Evolutionary conservation across 257 asterid genomes (phyloP).

Genomic region (Solanum pinnatisectum): DNA sequence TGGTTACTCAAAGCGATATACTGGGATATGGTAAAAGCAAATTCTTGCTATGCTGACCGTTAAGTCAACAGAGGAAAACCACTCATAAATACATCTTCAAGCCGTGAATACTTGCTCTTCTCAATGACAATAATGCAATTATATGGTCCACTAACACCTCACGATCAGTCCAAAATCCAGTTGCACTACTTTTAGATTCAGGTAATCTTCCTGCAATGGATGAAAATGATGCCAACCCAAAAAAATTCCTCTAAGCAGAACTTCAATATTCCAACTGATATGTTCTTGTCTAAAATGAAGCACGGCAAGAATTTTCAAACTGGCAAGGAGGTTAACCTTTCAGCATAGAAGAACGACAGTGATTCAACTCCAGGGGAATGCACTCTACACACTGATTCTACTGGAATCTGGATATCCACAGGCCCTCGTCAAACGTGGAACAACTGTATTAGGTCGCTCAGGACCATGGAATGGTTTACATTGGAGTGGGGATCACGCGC

Average conservation of each 20-base stretch:
- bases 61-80: background rate
- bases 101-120: background rate
- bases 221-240: slow-evolving; percentile 6
- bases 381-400: slow-evolving; percentile 8
- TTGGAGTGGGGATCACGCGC: background rate
- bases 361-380: background rate
- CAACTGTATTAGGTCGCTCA: background rate
- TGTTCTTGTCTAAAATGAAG: slow-evolving; percentile 7
- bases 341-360: background rate
- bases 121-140: background rate
- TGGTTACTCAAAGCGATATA: background rate
- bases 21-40: slow-evolving; percentile 1
- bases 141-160: slow-evolving; percentile 21
- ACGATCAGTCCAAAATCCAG: background rate
- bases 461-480: slow-evolving; percentile 6
- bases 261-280: slow-evolving; percentile 15
- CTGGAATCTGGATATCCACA: slow-evolving; percentile 10
- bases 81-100: background rate
- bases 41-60: background rate
- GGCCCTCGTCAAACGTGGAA: background rate
- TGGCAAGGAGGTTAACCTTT: background rate
- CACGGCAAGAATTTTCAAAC: slow-evolving; percentile 14
- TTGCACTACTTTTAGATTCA: slow-evolving; percentile 15
- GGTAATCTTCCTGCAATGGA: slow-evolving; percentile 27
- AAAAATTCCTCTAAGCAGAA: slow-evolving; percentile 16